Percentiles rank a stretch among this genome's conserved stretches.
These are phyloP conservation scores for Dillenia suffruticosa DNA, from an alignment of 164 flowering plant species.

Conservation along the genomic window DNA sequence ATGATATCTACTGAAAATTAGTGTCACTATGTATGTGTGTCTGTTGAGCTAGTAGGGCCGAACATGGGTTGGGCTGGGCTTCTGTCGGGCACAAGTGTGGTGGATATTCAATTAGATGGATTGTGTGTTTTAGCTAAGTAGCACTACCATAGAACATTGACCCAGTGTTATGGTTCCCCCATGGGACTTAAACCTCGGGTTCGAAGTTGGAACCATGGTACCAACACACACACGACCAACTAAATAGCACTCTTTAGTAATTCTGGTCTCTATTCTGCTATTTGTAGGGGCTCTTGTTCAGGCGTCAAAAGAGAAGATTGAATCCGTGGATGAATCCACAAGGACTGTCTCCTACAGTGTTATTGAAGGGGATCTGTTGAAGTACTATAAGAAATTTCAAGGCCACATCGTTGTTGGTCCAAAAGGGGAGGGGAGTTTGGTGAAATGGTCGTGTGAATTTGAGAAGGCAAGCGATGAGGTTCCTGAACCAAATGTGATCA, in stretches of 20 bases:
- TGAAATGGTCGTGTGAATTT: constrained; percentile 56
- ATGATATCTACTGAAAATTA: too few species aligned
- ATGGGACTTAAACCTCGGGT: too few species aligned
- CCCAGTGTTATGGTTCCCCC: too few species aligned
- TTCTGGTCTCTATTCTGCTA: too few species aligned
- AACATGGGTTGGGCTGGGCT: too few species aligned
- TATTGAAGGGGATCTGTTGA: constrained; percentile 57
- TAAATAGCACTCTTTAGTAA: background rate
- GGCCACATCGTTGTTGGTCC: constrained; percentile 23
- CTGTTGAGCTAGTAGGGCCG: background rate
- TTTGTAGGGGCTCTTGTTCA: constrained; percentile 28
- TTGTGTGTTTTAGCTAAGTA: background rate
- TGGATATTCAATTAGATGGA: too few species aligned
- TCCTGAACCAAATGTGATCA: constrained; percentile 34
- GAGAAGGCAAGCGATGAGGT: constrained; percentile 47
- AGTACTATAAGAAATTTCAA: constrained; percentile 54
- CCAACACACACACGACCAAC: too few species aligned
- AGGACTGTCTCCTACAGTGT: constrained; percentile 39
- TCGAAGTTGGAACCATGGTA: too few species aligned
- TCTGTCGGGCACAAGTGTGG: too few species aligned
- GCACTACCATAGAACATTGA: too few species aligned
- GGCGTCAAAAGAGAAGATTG: constrained; percentile 49
- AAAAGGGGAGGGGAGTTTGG: constrained; percentile 46
- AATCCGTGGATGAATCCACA: constrained; percentile 41
- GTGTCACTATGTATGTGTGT: too few species aligned